Evolutionary conservation across 2,329 filamentous ascomycete species (phyloP).

Genomic region (Paecilomyces variotii): DNA sequence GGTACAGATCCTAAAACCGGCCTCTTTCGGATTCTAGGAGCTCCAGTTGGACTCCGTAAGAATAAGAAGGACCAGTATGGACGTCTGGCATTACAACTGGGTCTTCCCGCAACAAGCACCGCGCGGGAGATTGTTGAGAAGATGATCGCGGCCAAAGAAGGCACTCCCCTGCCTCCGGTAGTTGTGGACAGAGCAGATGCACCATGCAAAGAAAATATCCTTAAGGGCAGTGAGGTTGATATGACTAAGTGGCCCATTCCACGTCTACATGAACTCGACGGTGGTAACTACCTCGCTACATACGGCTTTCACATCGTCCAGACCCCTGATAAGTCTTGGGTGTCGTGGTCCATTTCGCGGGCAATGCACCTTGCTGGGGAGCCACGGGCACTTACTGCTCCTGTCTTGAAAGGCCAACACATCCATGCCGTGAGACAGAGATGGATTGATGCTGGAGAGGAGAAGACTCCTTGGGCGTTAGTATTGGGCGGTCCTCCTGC

Average conservation of each 20-base stretch:
- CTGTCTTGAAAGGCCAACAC: slow-evolving; percentile 13
- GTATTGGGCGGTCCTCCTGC: slow-evolving; percentile 13
- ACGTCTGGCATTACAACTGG: slow-evolving; percentile 11
- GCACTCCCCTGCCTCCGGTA: slow-evolving; percentile 6
- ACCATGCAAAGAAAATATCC: slow-evolving; percentile 11
- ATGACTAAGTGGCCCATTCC: slow-evolving; percentile 2
- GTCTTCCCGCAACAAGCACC: slow-evolving; percentile 7
- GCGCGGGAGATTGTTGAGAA: slow-evolving; percentile 9
- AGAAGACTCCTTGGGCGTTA: slow-evolving; percentile 13
- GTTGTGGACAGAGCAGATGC: slow-evolving; percentile 5
- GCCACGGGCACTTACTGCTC: slow-evolving; percentile 8
- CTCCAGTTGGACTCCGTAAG: slow-evolving; percentile 5
- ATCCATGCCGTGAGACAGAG: slow-evolving; percentile 12
- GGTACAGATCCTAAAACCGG: background rate
- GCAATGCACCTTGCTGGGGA: slow-evolving; percentile 9
- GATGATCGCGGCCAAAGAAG: slow-evolving; percentile 8
- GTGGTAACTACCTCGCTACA: slow-evolving; percentile 11
- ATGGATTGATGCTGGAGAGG: slow-evolving; percentile 13
- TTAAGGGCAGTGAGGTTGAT: slow-evolving; percentile 8
- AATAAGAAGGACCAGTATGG: slow-evolving; percentile 1
- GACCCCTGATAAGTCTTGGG: slow-evolving; percentile 11
- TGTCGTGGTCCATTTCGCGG: slow-evolving; percentile 14
- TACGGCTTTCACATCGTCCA: slow-evolving; percentile 15
- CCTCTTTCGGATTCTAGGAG: slow-evolving; percentile 7
- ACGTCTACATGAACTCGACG: slow-evolving; percentile 9